Base-by-base conservation (phyloP, 768 basidiomycete species). In the Ramaria sp. region DNA sequence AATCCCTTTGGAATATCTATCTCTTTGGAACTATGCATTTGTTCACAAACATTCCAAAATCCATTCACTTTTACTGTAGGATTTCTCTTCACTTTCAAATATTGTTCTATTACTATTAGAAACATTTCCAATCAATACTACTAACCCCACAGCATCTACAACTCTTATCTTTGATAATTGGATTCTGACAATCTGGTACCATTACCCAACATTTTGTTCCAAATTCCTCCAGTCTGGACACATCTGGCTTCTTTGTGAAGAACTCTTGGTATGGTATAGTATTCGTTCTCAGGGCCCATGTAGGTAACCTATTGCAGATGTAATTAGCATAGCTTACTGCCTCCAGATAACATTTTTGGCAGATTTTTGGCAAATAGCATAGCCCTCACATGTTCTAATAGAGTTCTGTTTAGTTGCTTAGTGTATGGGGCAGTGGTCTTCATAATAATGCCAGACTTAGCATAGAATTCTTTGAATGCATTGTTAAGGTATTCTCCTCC, bases 391-490 rank as follows among this genome's bases (percentile, higher is more conserved):
- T 1, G 7, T 28, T 56, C 47, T 8, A 48, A 15, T 24, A 56
- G 34, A 3, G 36, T 48, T 30, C 32, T 44, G 12, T 48, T 48
- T 0, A 36, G 13, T 1, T 30, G 25, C 30, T 55, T 45, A 9
- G 30, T 56, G 30, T 73, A 71, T 2, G 68, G 71, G 2, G 64
- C 64, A 0, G 65, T 69, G 0, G 59, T 60, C 12, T 73, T 63
- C 0, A 70, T 55, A 0, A 61, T 60, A 6, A 71, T 70, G 0
- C 71, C 69, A 1, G 61, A 55, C 0, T 44, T 5, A 0, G 36
- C 53, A 27, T 61, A 61, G 58, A 65, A 69, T 0, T 44, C 15
- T 39, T 58, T 60, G 10, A 68, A 34, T 4, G 56, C 45, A 0
- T 48, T 48, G 24, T 70, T 68, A 9, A 34, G 28, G 16, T 50